Percentiles rank a stretch among this genome's conserved stretches.
phyloP scores from a whole-genome alignment of 441 rosid genomes.

The Populus trichocarpa region DNA sequence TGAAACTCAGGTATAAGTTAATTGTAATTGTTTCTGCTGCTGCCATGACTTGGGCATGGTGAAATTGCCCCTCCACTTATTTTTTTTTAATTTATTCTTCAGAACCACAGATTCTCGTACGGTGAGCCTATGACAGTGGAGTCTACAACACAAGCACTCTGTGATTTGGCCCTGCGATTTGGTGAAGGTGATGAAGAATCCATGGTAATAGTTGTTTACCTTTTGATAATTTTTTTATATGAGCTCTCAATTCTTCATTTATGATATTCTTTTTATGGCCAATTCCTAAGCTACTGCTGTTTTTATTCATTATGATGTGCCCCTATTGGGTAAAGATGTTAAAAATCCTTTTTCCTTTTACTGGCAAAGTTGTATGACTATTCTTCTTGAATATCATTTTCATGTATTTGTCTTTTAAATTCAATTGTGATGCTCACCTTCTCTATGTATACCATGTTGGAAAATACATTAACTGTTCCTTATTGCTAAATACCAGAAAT shows the following conservation, averaged over 20 bases:
- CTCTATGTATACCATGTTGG: not conserved
- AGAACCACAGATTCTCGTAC: conserved; percentile 94
- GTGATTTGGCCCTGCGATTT: conserved; percentile 89
- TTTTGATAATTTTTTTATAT: not conserved
- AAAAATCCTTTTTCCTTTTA: not conserved
- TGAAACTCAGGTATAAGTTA: conserved; percentile 70
- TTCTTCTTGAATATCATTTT: not conserved
- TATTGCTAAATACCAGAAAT: not conserved
- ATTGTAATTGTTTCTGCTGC: not conserved
- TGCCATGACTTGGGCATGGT: not conserved
- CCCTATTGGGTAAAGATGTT: not conserved
- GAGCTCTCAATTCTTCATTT: not conserved
- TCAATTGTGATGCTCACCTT: not conserved
- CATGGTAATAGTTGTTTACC: conserved; percentile 51
- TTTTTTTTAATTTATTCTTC: conserved; percentile 16
- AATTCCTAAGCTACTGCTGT: not conserved
- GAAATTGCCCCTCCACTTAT: conserved; percentile 5
- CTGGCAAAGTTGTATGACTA: not conserved
- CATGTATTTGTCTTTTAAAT: not conserved
- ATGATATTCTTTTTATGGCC: not conserved
- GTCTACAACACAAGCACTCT: conserved; percentile 91
- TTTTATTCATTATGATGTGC: not conserved
- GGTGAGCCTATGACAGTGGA: conserved; percentile 98
- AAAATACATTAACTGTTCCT: no score
- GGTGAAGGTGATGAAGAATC: conserved; percentile 99